Evolutionary conservation across 2,329 filamentous ascomycete genomes (phyloP).

Genomic region (Calonectria pseudoreteaudii): DNA sequence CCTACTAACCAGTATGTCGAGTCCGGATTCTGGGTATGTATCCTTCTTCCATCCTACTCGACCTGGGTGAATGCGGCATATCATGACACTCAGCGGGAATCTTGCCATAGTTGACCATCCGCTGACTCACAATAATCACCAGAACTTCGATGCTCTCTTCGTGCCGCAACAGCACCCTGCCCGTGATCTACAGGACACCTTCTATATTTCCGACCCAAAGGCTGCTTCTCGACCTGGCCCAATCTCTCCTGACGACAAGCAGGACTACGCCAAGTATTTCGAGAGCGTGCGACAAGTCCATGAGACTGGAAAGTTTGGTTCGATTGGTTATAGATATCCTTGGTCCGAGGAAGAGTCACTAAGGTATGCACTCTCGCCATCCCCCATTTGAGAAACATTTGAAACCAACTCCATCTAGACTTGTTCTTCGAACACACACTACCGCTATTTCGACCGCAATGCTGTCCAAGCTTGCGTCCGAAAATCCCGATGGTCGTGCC

Average conservation of each 20-base stretch:
- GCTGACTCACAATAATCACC: neutral
- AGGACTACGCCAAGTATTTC: slow-evolving; percentile 75
- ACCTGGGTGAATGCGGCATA: neutral
- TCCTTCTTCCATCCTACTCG: neutral
- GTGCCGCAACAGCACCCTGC: slow-evolving; percentile 96
- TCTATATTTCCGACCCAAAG: slow-evolving; percentile 94
- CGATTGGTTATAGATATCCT: slow-evolving; percentile 95
- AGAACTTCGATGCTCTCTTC: slow-evolving; percentile 96
- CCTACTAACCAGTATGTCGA: slow-evolving; percentile 93
- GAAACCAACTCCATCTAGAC: slow-evolving; percentile 56
- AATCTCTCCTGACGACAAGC: slow-evolving; percentile 63
- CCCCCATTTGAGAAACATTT: neutral
- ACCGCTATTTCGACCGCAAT: slow-evolving; percentile 92
- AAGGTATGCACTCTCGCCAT: neutral
- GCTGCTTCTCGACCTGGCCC: slow-evolving; percentile 57
- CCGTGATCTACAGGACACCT: slow-evolving; percentile 96
- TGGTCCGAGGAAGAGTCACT: slow-evolving; percentile 87
- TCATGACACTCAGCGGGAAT: neutral
- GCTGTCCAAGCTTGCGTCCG: slow-evolving; percentile 87
- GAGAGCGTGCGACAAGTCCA: slow-evolving; percentile 89
- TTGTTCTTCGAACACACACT: slow-evolving; percentile 96
- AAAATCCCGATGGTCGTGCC: slow-evolving; percentile 76
- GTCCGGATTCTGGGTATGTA: slow-evolving; percentile 82
- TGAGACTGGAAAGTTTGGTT: slow-evolving; percentile 91
- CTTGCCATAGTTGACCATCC: neutral